A percentile compares a stretch with the other conserved stretches of the same genome.
These are phyloP conservation scores for Botrytis fabae DNA, from an alignment of 2,329 filamentous ascomycete genomes.

Conservation along the genomic window DNA sequence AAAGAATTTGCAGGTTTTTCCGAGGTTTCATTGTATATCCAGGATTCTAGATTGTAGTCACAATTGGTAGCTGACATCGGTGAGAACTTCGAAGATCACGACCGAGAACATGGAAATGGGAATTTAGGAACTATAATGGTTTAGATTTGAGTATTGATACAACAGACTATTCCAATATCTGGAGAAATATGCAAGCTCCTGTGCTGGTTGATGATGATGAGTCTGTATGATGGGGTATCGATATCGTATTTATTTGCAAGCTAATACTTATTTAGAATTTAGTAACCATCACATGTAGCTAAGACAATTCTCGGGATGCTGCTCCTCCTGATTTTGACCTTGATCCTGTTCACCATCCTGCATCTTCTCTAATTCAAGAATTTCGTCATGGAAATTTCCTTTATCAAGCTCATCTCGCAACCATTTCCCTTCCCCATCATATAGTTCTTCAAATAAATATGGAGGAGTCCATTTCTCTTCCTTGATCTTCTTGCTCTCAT, in stretches of 20 bases:
- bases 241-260: neutral
- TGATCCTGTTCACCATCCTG: neutral
- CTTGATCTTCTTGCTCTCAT: constrained; percentile 3
- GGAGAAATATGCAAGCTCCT: no score
- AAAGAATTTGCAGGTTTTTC: neutral
- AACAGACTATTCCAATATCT: neutral
- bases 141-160: neutral
- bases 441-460: neutral
- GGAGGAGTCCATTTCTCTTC: neutral
- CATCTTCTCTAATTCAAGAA: neutral
- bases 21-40: neutral
- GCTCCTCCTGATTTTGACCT: neutral
- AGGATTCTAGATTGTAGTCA: neutral
- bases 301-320: neutral
- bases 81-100: neutral
- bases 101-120: neutral
- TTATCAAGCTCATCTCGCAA: neutral
- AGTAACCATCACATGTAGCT: neutral
- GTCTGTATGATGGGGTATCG: neutral
- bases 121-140: neutral
- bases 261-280: neutral
- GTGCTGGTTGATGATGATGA: neutral
- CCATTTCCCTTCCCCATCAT: neutral
- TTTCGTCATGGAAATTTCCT: neutral
- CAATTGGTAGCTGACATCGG: neutral